Percentiles rank a stretch among this genome's conserved stretches.
phyloP scores from a whole-genome alignment of 2,329 filamentous ascomycete genomes.

The Diplodia mutila region DNA sequence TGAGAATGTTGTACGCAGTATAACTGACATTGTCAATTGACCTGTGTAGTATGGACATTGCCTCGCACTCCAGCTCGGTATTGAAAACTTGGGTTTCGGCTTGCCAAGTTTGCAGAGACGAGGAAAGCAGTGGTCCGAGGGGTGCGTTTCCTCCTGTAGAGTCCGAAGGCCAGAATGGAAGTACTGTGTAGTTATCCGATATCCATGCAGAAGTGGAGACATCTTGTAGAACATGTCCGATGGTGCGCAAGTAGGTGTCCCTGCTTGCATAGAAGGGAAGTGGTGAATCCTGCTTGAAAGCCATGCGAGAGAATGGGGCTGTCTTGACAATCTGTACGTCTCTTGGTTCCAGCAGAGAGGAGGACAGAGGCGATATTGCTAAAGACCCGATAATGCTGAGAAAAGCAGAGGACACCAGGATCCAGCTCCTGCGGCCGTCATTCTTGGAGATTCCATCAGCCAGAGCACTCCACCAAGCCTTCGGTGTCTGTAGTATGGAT shows the following conservation, averaged over 20 bases:
- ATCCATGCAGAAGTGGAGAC: constrained; percentile 3
- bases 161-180: background rate
- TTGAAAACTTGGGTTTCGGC: background rate
- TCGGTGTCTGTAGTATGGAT: background rate
- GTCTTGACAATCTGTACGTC: background rate
- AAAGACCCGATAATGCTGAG: background rate
- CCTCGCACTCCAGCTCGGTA: background rate
- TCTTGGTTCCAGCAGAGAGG: background rate
- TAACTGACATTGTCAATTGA: background rate
- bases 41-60: background rate
- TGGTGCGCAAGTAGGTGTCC: background rate
- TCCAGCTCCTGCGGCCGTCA: background rate
- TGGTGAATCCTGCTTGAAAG: background rate
- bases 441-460: background rate
- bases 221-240: background rate
- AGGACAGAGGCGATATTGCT: background rate
- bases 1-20: background rate
- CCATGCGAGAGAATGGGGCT: background rate
- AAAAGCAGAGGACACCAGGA: background rate
- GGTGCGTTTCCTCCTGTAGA: background rate
- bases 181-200: background rate
- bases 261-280: background rate
- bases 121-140: background rate
- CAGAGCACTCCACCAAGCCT: background rate
- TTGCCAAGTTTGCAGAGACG: background rate